Base-by-base conservation (phyloP, 1,139 yeast species). In the Spencermartinsiella ligniputridi region DNA sequence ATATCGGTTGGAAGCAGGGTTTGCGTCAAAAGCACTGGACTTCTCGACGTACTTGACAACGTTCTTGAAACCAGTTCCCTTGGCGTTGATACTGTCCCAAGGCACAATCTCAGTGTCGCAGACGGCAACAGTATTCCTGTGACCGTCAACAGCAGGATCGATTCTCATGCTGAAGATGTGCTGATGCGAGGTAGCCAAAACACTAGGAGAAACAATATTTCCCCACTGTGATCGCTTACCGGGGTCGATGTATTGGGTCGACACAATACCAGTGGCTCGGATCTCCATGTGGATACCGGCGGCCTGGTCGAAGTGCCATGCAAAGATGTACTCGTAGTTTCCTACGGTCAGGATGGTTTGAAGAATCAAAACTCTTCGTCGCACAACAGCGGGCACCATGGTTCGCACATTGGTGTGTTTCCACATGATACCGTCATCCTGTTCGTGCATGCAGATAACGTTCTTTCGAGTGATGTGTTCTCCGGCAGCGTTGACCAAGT, bases 271-370 rank as follows among this genome's bases (percentile, higher is more conserved):
- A 45, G 95, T 86, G 50, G 95, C 95, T 69, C 95, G 78, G 53
- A 85, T 81, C 66, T 86, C 94, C 52, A 86, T 81, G 56, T 83
- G 83, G 58, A 87, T 80, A 42, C 84, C 81, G 55, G 94, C 96
- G 54, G 84, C 94, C 67, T 81, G 89, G 59, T 82, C 87, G 56
- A 87, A 81, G 63, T 84, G 80, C 64, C 83, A 71, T 64, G 85
- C 85, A 60, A 86, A 68, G 53, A 84, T 78, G 71, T 87, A 87
- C 70, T 87, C 95, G 70, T 87, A 87, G 72, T 87, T 87, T 49
- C 95, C 95, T 49, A 87, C 95, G 36, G 95, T 87, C 38, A 94
- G 87, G 61, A 87, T 83, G 47, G 90, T 83, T 71, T 87, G 95
- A 52, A 87, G 78, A 42, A 87, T 82, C 59, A 87, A 81, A 63